Base-by-base conservation (phyloP, 2,329 filamentous ascomycete genomes). In the Colletotrichum tabaci region DNA sequence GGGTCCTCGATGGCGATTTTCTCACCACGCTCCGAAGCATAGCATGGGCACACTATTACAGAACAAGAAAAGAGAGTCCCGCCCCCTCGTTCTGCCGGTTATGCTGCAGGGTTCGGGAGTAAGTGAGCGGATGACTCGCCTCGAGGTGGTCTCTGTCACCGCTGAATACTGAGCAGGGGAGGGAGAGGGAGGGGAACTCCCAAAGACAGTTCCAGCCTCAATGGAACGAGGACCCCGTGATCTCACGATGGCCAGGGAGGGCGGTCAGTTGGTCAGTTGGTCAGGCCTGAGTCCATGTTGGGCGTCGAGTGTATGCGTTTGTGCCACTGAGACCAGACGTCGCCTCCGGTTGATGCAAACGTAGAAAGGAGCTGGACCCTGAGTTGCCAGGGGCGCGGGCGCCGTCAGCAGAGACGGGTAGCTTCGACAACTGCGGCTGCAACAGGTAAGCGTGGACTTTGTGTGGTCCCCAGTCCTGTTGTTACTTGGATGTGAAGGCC, bases 151-250 rank as follows among this genome's bases (percentile, higher is more conserved):
- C 49, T 62, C 57, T 49, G 47, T 65, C 52, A 64, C 53, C 58
- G 65, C 60, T 63, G 60, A n/a, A 52, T 42, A 10, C 12, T 30
- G 18, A 63, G 52, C 68, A 71, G 64, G 57, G 68, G 64, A 67
- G 57, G 35, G 35, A 38, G 9, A 38, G 8, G 35, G 35, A 38
- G 35, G 35, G 9, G 8, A 8, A 35, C 44, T 64, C 64, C 58
- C n/a, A 49, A 61, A 42, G 49, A 26, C 50, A 46, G 63, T 50
- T 67, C 38, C 35, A 15, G 55, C 38, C 55, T 56, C 12, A 15
- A 4, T 57, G 38, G 57, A 16, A 52, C 44, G 21, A 47, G 44
- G 44, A 16, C 64, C 64, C 16, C 64, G 68, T 71, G 50, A 71
- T 46, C 35, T 62, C 15, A 57, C 50, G 42, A 62, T 57, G 50